Conservation (phyloP, 306 rosid genomes). For the Trifolium pratense region DNA sequence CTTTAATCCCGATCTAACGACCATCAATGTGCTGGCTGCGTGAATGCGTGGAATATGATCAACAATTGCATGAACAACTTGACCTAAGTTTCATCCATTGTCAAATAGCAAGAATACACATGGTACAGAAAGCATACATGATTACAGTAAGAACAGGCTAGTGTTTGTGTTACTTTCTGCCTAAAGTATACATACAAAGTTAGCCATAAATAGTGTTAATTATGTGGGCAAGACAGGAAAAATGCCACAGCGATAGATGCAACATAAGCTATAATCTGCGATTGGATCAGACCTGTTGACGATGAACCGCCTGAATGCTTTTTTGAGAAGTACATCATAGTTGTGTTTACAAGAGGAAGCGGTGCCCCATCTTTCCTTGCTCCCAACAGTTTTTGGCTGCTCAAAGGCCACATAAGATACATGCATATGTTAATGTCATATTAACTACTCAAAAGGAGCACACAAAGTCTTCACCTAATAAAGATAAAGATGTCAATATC, state of each 20-base stretch:
- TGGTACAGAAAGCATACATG: slow-evolving; percentile 32
- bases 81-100: neutral
- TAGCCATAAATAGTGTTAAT: slow-evolving; percentile 38
- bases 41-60: too few species aligned
- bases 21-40: too few species aligned
- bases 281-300: slow-evolving; percentile 48
- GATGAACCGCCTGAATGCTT: slow-evolving; percentile 45
- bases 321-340: slow-evolving; percentile 79
- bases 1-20: too few species aligned
- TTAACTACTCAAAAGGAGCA: neutral
- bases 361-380: slow-evolving; percentile 70
- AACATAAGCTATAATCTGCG: slow-evolving; percentile 41
- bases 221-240: slow-evolving; percentile 43
- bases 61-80: neutral
- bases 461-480: neutral
- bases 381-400: slow-evolving; percentile 81
- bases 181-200: slow-evolving; percentile 41
- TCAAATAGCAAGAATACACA: slow-evolving; percentile 28
- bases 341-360: slow-evolving; percentile 84
- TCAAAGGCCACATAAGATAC: slow-evolving; percentile 25
- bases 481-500: neutral
- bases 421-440: neutral
- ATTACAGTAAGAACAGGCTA: slow-evolving; percentile 25
- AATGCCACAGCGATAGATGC: slow-evolving; percentile 32
- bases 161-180: slow-evolving; percentile 40